A percentile compares a stretch with the other conserved stretches of the same genome.
Conservation (phyloP, 495 filamentous ascomycete species). For the Xylaria telfairii region DNA sequence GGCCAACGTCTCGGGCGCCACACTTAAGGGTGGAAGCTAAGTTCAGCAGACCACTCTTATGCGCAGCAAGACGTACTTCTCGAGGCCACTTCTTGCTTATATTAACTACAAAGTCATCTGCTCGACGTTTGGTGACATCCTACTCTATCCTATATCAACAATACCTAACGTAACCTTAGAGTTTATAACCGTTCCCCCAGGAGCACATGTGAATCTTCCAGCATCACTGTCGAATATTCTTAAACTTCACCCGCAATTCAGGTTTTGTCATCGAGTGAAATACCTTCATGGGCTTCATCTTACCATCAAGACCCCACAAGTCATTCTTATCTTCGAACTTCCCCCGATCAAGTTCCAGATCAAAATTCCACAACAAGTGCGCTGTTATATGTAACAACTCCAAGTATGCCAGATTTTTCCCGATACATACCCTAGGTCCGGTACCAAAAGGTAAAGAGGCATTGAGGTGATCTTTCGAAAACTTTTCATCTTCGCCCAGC, state of each 20-base stretch:
- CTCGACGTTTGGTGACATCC: too few relatives aligned
- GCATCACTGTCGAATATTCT: not conserved
- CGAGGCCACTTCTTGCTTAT: not conserved
- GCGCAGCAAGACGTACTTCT: not conserved
- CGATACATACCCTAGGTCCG: constrained; percentile 63
- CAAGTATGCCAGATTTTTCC: constrained; percentile 50
- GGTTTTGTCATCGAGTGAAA: constrained; percentile 18
- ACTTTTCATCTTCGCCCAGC: constrained; percentile 47
- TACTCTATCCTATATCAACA: too few relatives aligned
- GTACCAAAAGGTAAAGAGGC: constrained; percentile 59
- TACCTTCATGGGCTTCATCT: constrained; percentile 16
- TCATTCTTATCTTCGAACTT: not conserved
- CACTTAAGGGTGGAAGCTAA: not conserved
- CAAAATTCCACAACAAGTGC: constrained; percentile 55
- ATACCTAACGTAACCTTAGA: too few relatives aligned
- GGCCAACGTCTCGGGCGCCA: not conserved
- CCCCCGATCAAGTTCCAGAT: constrained; percentile 44
- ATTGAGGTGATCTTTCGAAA: constrained; percentile 53
- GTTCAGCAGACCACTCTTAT: too few relatives aligned
- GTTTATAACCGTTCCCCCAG: too few relatives aligned
- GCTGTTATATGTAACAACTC: constrained; percentile 57
- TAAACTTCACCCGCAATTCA: constrained; percentile 12
- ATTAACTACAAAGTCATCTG: too few relatives aligned
- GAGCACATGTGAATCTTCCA: too few relatives aligned
- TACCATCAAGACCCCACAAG: constrained; percentile 11